Conservation (phyloP, 2,329 filamentous ascomycete genomes). For the Clonostachys rhizophaga region DNA sequence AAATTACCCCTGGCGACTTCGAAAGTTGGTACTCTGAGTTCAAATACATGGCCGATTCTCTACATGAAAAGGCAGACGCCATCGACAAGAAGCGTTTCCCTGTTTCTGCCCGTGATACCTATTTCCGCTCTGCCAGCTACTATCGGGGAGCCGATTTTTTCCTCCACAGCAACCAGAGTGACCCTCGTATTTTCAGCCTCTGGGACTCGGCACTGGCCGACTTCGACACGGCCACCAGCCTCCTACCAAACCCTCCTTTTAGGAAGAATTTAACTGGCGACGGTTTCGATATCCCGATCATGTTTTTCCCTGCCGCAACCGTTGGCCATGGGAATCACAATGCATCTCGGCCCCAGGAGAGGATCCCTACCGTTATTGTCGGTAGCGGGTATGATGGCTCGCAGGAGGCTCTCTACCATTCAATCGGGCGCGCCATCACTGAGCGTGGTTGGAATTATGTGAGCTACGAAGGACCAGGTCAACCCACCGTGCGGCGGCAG, state of each 20-base stretch:
- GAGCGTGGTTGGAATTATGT: conserved; percentile 34
- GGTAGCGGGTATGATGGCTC: conserved; percentile 35
- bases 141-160: conserved; percentile 30
- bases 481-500: conserved; percentile 30
- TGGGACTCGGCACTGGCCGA: conserved; percentile 22
- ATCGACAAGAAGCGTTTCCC: too few species aligned
- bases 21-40: too few species aligned
- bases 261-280: conserved; percentile 11
- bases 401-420: conserved; percentile 36
- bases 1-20: too few species aligned
- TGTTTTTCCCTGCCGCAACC: conserved; percentile 18
- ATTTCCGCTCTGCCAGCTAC: conserved; percentile 28
- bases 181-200: conserved; percentile 24
- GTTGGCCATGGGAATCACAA: background rate
- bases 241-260: conserved; percentile 14
- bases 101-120: conserved; percentile 4
- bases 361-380: conserved; percentile 30
- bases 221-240: conserved; percentile 27
- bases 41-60: too few species aligned
- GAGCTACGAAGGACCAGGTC: conserved; percentile 40
- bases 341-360: background rate
- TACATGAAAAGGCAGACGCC: too few species aligned
- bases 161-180: conserved; percentile 24
- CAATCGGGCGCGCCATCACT: conserved; percentile 21
- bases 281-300: conserved; percentile 24